Evolutionary conservation across 2,329 filamentous ascomycete genomes (phyloP).

Genomic region (Teratosphaeria destructans): DNA sequence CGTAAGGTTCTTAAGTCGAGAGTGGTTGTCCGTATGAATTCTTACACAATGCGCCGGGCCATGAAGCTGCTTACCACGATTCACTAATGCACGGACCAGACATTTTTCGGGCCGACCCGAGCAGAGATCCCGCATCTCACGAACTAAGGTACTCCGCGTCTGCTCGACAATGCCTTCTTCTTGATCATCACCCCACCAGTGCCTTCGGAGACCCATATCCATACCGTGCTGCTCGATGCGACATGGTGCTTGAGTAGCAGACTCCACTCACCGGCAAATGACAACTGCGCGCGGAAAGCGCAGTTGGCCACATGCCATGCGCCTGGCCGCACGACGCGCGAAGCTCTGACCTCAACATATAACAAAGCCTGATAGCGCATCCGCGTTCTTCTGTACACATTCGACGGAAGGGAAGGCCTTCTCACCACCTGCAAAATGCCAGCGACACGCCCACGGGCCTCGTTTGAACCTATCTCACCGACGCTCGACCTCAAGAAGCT

Average conservation of each 20-base stretch:
- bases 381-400: background rate
- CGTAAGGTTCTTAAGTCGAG: background rate
- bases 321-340: background rate
- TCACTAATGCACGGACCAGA: background rate
- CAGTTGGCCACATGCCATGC: background rate
- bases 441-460: constrained; percentile 66
- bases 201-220: background rate
- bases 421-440: constrained; percentile 49
- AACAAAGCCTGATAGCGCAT: background rate
- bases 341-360: background rate
- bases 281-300: background rate
- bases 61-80: background rate
- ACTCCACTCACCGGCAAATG: background rate
- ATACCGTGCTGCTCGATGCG: background rate
- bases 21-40: background rate
- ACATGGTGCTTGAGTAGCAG: background rate
- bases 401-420: background rate
- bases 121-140: background rate
- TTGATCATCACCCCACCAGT: background rate
- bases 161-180: background rate
- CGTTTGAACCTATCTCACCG: constrained; percentile 84
- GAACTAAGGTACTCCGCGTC: background rate
- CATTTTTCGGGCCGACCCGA: background rate
- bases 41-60: background rate
- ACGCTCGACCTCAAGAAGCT: constrained; percentile 67